Conservation (phyloP, 805 yeast species). For the Yamadazyma endophytica region DNA sequence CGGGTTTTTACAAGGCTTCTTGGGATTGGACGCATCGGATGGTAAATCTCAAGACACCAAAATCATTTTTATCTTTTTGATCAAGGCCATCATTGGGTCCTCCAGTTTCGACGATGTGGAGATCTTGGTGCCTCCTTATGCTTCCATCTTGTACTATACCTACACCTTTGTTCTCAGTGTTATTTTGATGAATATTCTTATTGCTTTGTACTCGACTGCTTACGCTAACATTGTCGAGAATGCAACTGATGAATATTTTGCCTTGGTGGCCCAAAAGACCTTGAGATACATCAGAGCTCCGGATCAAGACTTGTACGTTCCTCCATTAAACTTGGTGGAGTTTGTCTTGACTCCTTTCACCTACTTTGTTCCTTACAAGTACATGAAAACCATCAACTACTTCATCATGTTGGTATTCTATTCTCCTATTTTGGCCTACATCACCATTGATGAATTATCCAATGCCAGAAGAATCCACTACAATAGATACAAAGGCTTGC, state of each 20-base stretch:
- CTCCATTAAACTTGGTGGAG: slow-evolving; percentile 80
- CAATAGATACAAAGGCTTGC: slow-evolving; percentile 56
- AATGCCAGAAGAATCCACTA: slow-evolving; percentile 68
- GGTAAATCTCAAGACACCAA: slow-evolving; percentile 75
- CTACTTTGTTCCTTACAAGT: slow-evolving; percentile 29
- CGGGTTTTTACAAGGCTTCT: slow-evolving; percentile 83
- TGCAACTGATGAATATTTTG: slow-evolving; percentile 81
- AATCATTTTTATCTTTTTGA: slow-evolving; percentile 57
- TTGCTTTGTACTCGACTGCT: slow-evolving; percentile 83
- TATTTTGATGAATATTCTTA: slow-evolving; percentile 73
- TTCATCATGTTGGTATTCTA: slow-evolving; percentile 62
- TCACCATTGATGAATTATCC: slow-evolving; percentile 61
- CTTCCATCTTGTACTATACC: slow-evolving; percentile 69
- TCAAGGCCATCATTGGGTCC: slow-evolving; percentile 70
- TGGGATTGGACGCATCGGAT: slow-evolving; percentile 85
- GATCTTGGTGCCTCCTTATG: slow-evolving; percentile 79
- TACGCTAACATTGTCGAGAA: slow-evolving; percentile 77
- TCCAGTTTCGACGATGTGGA: slow-evolving; percentile 69
- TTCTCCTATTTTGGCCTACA: slow-evolving; percentile 59
- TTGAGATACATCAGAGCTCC: slow-evolving; percentile 84
- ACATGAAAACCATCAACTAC: slow-evolving; percentile 42
- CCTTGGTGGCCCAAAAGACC: slow-evolving; percentile 79
- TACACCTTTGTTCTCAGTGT: slow-evolving; percentile 74
- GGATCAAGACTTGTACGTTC: slow-evolving; percentile 77
- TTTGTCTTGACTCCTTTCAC: slow-evolving; percentile 29